phyloP scores from a whole-genome alignment of 805 yeast genomes.

The Dipodascus geniculatus region DNA sequence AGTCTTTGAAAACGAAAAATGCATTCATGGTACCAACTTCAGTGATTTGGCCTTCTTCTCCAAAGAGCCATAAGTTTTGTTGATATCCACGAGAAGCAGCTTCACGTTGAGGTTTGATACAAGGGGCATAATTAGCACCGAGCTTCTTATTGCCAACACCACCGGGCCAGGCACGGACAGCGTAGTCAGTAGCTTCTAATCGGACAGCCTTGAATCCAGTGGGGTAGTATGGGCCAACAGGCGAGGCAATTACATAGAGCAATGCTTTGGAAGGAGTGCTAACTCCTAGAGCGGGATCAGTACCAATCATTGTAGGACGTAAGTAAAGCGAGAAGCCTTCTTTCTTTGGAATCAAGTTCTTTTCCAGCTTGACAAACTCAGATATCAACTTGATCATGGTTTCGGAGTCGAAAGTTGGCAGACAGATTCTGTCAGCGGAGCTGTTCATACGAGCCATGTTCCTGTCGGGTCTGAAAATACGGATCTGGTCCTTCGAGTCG shows the following conservation, averaged over 20 bases:
- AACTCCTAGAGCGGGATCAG: slow-evolving; percentile 81
- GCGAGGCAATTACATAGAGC: slow-evolving; percentile 79
- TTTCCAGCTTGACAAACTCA: slow-evolving; percentile 63
- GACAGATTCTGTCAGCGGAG: slow-evolving; percentile 78
- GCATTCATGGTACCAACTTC: slow-evolving; percentile 98
- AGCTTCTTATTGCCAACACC: slow-evolving; percentile 94
- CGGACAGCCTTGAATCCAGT: slow-evolving; percentile 94
- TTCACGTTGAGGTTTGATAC: slow-evolving; percentile 78
- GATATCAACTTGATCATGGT: slow-evolving; percentile 67
- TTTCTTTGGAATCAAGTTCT: slow-evolving; percentile 69
- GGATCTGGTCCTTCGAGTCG: slow-evolving; percentile 42
- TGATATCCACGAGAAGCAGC: slow-evolving; percentile 89
- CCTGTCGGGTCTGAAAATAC: slow-evolving; percentile 84
- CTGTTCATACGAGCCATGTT: slow-evolving; percentile 87
- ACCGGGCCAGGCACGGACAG: slow-evolving; percentile 99
- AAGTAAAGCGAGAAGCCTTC: slow-evolving; percentile 85
- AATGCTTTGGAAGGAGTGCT: slow-evolving; percentile 71
- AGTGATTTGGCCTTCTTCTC: slow-evolving; percentile 75
- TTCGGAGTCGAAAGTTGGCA: slow-evolving; percentile 75
- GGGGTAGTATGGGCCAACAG: slow-evolving; percentile 93
- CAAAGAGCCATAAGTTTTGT: slow-evolving; percentile 94
- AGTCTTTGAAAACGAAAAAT: slow-evolving; percentile 72
- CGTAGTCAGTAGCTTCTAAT: slow-evolving; percentile 90
- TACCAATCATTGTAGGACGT: slow-evolving; percentile 94
- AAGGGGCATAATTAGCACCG: slow-evolving; percentile 97